Evolutionary conservation across 202 grass and related monocot genomes (phyloP), one percentile per base, ranked within the genome.

Genomic region (Setaria italica): DNA sequence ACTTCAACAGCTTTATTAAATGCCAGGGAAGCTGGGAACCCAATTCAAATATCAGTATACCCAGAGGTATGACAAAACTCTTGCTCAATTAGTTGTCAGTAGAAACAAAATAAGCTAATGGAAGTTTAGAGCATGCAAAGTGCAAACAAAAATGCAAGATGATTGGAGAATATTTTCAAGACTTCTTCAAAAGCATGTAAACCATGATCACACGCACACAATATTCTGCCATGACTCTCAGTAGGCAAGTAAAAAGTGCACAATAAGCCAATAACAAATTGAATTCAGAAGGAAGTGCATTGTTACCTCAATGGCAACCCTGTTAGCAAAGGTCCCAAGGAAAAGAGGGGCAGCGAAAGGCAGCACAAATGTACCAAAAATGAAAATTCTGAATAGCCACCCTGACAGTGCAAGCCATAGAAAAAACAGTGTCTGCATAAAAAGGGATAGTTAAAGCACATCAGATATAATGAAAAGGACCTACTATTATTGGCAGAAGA

Each of bases 361-460:
- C 59, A 99, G 80, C 58, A 99, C 82, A 55, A 95, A 94, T 63
- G 92, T 92, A 48, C 88, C 85, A 42, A 96, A 88, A 78, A 99
- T 85, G 80, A 96, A 92, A 83, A 96, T 78, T 85, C 94, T 99
- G 89, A 99, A 99, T 48, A 99, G 79, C 97, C 97, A 99, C 47
- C 94, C 92, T 39, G 97, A 97, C 41, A 99, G 82, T 16, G 87
- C 79, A 73, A 99, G 82, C 97, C 94, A 99, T 58, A 96, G 58
- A 57, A 99, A 99, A 79, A 96, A 87, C 12, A 99, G 82, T 6
- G 93, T 92, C 90, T 99, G 85, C 88, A 89, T 20, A 81, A 80
- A 77, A 10, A 32, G 51, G 53, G n/a, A 83, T 62, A 77, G 55
- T 64, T 64, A 77, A 25, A 77, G 54, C 12, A 78, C 21, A 59